A percentile compares a stretch with the other conserved stretches of the same genome.
Conservation (phyloP, 306 rosid genomes). For the Medicago arabica region DNA sequence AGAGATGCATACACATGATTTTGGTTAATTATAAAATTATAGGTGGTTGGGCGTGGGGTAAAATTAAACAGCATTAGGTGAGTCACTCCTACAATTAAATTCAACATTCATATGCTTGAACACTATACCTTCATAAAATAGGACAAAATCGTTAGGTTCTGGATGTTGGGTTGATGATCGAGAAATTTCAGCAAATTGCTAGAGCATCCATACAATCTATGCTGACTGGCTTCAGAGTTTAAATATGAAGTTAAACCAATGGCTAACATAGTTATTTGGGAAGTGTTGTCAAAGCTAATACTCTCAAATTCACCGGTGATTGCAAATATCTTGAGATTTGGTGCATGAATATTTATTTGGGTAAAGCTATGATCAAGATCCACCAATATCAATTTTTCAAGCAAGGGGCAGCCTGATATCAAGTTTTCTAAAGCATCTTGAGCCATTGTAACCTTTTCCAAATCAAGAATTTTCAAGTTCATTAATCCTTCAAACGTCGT, state of each 20-base stretch:
- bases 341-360: constrained; percentile 56
- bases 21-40: too few relatives aligned
- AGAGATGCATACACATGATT: too few relatives aligned
- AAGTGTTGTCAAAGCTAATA: constrained; percentile 54
- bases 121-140: too few relatives aligned
- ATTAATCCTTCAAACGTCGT: constrained; percentile 49
- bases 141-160: too few relatives aligned
- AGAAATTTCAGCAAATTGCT: too few relatives aligned
- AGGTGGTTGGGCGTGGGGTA: too few relatives aligned
- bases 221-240: neutral
- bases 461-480: constrained; percentile 65
- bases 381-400: constrained; percentile 56
- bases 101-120: too few relatives aligned
- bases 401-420: constrained; percentile 56
- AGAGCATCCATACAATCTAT: too few relatives aligned
- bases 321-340: constrained; percentile 53
- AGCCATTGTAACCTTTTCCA: constrained; percentile 58
- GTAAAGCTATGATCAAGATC: constrained; percentile 55
- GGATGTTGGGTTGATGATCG: too few relatives aligned
- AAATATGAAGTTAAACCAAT: neutral
- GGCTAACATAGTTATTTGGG: constrained; percentile 39
- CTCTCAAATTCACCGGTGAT: constrained; percentile 53
- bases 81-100: too few relatives aligned
- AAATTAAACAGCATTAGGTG: too few relatives aligned
- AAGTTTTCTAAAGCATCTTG: constrained; percentile 57